These are phyloP conservation scores for Metschnikowia chrysomelidarum DNA, from an alignment of 805 yeast species.

Conservation along the genomic window DNA sequence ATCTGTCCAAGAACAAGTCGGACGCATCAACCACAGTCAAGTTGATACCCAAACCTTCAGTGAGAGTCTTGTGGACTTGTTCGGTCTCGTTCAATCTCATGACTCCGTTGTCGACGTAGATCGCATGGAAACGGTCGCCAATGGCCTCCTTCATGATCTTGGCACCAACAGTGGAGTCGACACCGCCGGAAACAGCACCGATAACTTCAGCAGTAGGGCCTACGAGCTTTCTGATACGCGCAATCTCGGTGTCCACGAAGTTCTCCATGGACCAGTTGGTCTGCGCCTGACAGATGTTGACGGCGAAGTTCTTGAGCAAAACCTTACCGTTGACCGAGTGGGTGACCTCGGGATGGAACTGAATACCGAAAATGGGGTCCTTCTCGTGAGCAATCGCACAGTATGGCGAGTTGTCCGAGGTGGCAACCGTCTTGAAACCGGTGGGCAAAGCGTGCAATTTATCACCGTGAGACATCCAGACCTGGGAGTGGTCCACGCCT, in stretches of 20 bases:
- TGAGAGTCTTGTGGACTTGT: constrained; percentile 82
- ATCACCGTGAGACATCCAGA: constrained; percentile 99
- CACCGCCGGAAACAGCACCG: constrained; percentile 99
- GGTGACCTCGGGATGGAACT: constrained; percentile 98
- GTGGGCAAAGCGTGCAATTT: constrained; percentile 87
- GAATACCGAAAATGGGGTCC: constrained; percentile 85
- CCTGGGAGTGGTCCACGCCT: constrained; percentile 90
- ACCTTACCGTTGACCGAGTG: constrained; percentile 91
- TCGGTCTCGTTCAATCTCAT: constrained; percentile 93
- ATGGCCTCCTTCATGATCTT: constrained; percentile 97
- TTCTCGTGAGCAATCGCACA: constrained; percentile 84
- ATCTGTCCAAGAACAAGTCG: constrained; percentile 80
- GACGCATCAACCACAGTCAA: constrained; percentile 92
- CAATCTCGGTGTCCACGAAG: constrained; percentile 94
- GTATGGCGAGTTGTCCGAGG: constrained; percentile 90
- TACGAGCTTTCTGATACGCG: constrained; percentile 84
- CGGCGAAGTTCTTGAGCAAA: constrained; percentile 88
- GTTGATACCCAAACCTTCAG: constrained; percentile 92
- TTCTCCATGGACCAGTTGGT: constrained; percentile 98
- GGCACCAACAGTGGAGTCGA: constrained; percentile 98
- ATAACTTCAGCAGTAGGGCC: constrained; percentile 98
- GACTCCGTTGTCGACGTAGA: constrained; percentile 96
- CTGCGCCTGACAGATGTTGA: constrained; percentile 78
- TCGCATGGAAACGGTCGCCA: constrained; percentile 98
- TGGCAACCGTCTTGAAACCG: constrained; percentile 86